These are phyloP conservation scores for Crithidia expoeki DNA, from an alignment of 208 protist genomes.

Conservation along the genomic window DNA sequence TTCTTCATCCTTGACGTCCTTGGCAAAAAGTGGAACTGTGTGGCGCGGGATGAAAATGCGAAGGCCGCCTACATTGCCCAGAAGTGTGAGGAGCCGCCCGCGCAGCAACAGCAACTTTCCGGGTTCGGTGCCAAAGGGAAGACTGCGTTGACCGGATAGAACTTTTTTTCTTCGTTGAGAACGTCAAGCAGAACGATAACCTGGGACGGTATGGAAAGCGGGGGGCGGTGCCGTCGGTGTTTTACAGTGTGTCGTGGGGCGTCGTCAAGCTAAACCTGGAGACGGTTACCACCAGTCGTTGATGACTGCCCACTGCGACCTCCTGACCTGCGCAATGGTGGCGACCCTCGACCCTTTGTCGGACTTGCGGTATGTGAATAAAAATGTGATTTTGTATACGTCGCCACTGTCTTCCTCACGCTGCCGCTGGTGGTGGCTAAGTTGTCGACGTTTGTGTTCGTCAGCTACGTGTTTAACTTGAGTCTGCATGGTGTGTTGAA, in stretches of 20 bases:
- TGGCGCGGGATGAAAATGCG: slow-evolving; percentile 45
- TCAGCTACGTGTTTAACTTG: slow-evolving; percentile 48
- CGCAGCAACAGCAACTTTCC: slow-evolving; percentile 18
- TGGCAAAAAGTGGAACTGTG: slow-evolving; percentile 51
- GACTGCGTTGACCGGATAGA: too few species aligned
- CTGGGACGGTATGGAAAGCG: too few species aligned
- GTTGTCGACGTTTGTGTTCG: slow-evolving; percentile 33
- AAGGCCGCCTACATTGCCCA: slow-evolving; percentile 27
- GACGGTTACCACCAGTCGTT: slow-evolving; percentile 33
- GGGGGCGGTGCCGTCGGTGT: not conserved
- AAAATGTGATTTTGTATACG: slow-evolving; percentile 20
- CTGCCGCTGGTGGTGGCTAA: slow-evolving; percentile 49
- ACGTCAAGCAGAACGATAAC: too few species aligned
- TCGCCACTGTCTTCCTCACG: slow-evolving; percentile 28
- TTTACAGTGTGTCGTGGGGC: slow-evolving; percentile 28
- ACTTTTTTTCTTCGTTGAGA: too few species aligned
- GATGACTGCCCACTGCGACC: slow-evolving; percentile 35
- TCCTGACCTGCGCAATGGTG: slow-evolving; percentile 38
- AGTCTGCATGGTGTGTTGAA: slow-evolving; percentile 57
- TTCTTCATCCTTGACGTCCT: slow-evolving; percentile 68
- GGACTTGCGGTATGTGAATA: slow-evolving; percentile 35
- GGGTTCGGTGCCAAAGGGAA: not conserved
- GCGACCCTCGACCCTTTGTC: slow-evolving; percentile 29
- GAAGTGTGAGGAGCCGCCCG: not conserved
- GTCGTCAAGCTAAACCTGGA: slow-evolving; percentile 36